Percentiles rank a stretch among this genome's conserved stretches.
Conservation (phyloP, 73 alveolate species). For the Paramecium pentaurelia region DNA sequence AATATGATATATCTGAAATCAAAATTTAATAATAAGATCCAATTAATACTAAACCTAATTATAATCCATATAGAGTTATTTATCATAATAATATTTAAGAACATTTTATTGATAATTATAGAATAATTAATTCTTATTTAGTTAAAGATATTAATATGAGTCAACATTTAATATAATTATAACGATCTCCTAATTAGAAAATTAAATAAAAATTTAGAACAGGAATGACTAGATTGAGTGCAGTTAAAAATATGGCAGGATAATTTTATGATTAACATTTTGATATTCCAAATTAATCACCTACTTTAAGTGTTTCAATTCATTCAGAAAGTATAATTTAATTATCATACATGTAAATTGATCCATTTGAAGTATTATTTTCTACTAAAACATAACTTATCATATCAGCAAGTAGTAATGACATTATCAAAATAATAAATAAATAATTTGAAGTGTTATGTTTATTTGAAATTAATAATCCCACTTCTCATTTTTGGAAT, state of each 20-base stretch:
- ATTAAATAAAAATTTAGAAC: constrained; percentile 6
- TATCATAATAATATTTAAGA: constrained; percentile 27
- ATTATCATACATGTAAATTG: background rate
- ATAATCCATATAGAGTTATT: constrained; percentile 25
- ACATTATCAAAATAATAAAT: background rate
- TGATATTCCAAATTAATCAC: background rate
- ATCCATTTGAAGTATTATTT: constrained; percentile 5
- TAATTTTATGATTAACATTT: background rate
- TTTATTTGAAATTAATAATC: background rate
- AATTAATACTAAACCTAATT: background rate
- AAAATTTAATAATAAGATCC: background rate
- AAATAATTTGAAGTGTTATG: background rate
- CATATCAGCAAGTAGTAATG: background rate
- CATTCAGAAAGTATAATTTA: background rate
- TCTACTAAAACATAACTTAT: background rate
- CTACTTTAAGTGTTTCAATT: background rate
- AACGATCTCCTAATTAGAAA: background rate
- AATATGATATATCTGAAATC: background rate
- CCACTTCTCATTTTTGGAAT: constrained; percentile 19
- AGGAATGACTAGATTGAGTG: constrained; percentile 35
- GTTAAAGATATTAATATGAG: background rate
- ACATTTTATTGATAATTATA: constrained; percentile 30
- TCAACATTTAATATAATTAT: background rate
- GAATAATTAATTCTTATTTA: background rate
- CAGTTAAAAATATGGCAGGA: background rate